Percentiles rank a stretch among this genome's conserved stretches.
Conservation (phyloP, 441 rosid species). For the Euphorbia celastroides region DNA sequence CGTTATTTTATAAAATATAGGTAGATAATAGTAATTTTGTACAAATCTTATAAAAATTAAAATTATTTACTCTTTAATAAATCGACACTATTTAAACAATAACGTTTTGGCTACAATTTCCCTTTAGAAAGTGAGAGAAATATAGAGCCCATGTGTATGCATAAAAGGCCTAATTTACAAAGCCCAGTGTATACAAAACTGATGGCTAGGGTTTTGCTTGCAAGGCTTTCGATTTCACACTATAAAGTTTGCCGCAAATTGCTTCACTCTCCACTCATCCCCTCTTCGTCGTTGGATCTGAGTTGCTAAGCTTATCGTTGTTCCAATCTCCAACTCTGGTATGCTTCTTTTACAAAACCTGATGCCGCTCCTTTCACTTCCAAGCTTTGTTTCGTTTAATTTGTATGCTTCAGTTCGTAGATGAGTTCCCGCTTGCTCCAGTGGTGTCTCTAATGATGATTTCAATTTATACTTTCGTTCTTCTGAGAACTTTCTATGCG, state of each 20-base stretch:
- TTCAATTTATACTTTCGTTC: slow-evolving; percentile 55
- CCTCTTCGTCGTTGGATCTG: background rate
- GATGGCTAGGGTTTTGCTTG: slow-evolving; percentile 13
- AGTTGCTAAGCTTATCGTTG: background rate
- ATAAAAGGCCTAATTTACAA: background rate
- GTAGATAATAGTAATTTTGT: too few relatives aligned
- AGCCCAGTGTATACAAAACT: background rate
- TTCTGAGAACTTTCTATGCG: slow-evolving; percentile 42
- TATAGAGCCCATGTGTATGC: background rate
- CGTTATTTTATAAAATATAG: too few relatives aligned
- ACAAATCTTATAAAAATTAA: too few relatives aligned
- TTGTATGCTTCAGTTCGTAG: background rate
- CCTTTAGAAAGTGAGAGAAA: too few relatives aligned
- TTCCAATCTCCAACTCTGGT: background rate
- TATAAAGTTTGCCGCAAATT: background rate
- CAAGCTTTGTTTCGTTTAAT: background rate
- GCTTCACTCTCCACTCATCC: background rate
- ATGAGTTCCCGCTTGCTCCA: background rate
- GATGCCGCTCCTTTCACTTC: background rate
- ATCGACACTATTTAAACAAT: too few relatives aligned
- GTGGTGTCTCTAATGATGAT: slow-evolving; percentile 40
- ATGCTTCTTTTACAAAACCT: background rate
- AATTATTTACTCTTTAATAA: too few relatives aligned
- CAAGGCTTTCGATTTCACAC: background rate
- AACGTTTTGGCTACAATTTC: too few relatives aligned